Percentiles rank a stretch among this genome's conserved stretches.
Conservation (phyloP, 768 basidiomycete genomes). For the Leccinellum rugosiceps region DNA sequence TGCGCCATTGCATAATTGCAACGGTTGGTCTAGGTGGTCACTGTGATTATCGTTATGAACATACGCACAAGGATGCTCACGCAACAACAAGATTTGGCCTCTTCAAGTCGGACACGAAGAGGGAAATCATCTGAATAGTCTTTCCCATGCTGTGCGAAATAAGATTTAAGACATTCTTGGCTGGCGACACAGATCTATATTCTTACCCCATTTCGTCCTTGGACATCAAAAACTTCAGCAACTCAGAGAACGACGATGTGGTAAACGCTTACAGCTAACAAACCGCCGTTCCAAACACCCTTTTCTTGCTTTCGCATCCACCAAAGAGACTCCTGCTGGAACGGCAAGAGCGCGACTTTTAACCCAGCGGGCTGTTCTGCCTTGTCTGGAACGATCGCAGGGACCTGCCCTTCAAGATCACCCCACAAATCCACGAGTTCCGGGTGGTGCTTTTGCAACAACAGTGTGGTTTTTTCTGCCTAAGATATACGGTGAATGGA, state of each 20-base stretch:
- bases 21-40: conserved; percentile 40
- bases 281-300: conserved; percentile 83
- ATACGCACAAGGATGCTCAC: conserved; percentile 40
- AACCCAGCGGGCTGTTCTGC: conserved; percentile 80
- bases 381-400: conserved; percentile 59
- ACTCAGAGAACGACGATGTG: background rate
- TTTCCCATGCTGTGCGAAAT: conserved; percentile 72
- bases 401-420: conserved; percentile 64
- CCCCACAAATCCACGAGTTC: conserved; percentile 88
- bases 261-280: conserved; percentile 70
- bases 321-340: conserved; percentile 90
- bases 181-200: background rate
- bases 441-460: conserved; percentile 67
- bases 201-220: conserved; percentile 91
- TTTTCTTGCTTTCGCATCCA: conserved; percentile 97
- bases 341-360: conserved; percentile 84
- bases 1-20: conserved; percentile 80
- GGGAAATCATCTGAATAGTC: conserved; percentile 94
- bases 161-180: conserved; percentile 8
- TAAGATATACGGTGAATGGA: conserved; percentile 30
- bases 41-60: background rate
- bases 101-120: conserved; percentile 73
- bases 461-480: conserved; percentile 69
- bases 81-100: conserved; percentile 92
- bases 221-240: conserved; percentile 7